Evolutionary conservation across 306 rosid genomes (phyloP).

Genomic region (Quercus robur): DNA sequence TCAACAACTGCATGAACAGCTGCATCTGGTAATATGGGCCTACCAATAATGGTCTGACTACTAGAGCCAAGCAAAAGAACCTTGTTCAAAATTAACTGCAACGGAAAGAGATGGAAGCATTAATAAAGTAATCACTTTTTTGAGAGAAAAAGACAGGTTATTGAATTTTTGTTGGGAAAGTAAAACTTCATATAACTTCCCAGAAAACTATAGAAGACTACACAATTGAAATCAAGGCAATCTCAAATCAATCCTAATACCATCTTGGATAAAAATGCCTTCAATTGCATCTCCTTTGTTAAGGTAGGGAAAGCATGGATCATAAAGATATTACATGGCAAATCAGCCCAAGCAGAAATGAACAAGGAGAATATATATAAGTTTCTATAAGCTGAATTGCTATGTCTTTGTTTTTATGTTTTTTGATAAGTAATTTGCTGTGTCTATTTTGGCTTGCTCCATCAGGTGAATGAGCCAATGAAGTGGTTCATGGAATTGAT

Average conservation of each 20-base stretch:
- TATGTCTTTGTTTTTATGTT: no score
- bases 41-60: conserved; percentile 80
- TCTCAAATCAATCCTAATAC: background rate
- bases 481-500: no score
- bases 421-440: no score
- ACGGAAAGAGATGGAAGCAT: conserved; percentile 12
- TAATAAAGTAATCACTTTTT: conserved; percentile 3
- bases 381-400: background rate
- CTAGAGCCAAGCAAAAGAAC: conserved; percentile 82
- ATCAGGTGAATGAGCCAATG: background rate
- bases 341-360: background rate
- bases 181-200: background rate
- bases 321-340: background rate
- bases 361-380: background rate
- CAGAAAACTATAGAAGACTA: background rate
- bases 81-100: conserved; percentile 76
- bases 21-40: conserved; percentile 80
- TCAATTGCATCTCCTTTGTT: background rate
- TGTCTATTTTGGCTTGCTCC: background rate
- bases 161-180: background rate
- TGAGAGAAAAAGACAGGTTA: background rate
- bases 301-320: background rate
- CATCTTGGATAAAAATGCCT: background rate
- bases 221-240: background rate
- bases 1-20: conserved; percentile 90